phyloP scores from a whole-genome alignment of 2,329 filamentous ascomycete genomes.

The Hypoxylon sp. region DNA sequence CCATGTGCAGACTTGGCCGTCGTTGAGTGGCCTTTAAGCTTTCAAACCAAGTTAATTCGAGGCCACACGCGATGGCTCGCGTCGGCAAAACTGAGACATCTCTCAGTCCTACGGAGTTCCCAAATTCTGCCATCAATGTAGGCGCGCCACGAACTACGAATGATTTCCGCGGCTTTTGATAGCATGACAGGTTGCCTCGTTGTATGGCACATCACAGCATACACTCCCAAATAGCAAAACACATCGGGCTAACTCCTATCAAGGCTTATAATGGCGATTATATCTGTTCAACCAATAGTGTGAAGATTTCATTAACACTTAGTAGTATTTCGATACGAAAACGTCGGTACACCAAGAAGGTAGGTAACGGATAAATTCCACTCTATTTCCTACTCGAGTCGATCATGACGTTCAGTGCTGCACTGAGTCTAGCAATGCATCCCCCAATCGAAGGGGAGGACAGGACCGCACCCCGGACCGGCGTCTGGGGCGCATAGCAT shows the following conservation, averaged over 20 bases:
- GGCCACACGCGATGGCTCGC: not conserved
- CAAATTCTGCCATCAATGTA: not conserved
- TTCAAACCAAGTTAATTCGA: not conserved
- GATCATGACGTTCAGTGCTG: not conserved
- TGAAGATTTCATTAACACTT: not conserved
- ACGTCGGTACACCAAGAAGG: not conserved
- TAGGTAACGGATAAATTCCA: not conserved
- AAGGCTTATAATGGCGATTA: not conserved
- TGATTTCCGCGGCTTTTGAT: not conserved
- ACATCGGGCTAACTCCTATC: not conserved
- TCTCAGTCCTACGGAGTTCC: not conserved
- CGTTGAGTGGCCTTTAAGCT: not conserved
- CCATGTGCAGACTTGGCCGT: not conserved
- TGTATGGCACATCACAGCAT: not conserved
- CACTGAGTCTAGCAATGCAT: not conserved
- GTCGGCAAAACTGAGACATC: not conserved
- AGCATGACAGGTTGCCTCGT: not conserved
- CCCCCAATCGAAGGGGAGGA: not conserved
- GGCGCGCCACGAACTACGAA: not conserved
- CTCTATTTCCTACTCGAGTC: not conserved
- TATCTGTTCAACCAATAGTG: not conserved
- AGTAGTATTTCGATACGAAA: not conserved
- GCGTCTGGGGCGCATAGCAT: not conserved
- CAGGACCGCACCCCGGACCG: not conserved
- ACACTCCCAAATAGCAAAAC: not conserved